Evolutionary conservation across 805 yeast species (phyloP).

Genomic region (Metschnikowia santaceciliae): DNA sequence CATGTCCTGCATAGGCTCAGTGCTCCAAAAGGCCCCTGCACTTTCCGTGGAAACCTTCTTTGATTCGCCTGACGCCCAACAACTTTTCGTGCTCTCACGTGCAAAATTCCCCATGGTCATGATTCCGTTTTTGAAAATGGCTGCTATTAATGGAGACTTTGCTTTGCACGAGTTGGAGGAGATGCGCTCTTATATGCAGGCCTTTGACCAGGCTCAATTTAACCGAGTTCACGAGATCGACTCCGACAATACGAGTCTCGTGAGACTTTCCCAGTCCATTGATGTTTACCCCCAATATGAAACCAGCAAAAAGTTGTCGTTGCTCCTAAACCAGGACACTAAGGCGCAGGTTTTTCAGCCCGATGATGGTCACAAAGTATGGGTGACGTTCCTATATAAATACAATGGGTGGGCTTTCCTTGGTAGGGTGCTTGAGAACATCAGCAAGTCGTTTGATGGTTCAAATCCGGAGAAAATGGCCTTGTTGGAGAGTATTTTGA

Average conservation of each 20-base stretch:
- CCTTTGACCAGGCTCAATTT: slow-evolving; percentile 38
- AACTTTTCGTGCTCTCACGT: slow-evolving; percentile 49
- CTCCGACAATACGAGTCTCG: slow-evolving; percentile 49
- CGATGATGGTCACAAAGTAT: slow-evolving; percentile 25
- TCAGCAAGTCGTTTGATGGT: slow-evolving; percentile 39
- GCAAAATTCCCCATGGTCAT: slow-evolving; percentile 73
- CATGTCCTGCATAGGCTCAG: slow-evolving; percentile 38
- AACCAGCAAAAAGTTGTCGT: slow-evolving; percentile 41
- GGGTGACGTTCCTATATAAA: slow-evolving; percentile 64
- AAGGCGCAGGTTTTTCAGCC: slow-evolving; percentile 67
- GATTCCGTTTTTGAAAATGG: slow-evolving; percentile 55
- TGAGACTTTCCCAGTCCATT: slow-evolving; percentile 45
- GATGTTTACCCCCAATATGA: slow-evolving; percentile 58
- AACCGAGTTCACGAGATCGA: slow-evolving; percentile 42
- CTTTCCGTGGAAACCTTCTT: slow-evolving; percentile 44
- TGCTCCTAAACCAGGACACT: slow-evolving; percentile 48
- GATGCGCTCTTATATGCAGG: slow-evolving; percentile 59
- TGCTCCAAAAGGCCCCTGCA: slow-evolving; percentile 44
- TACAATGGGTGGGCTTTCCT: slow-evolving; percentile 86
- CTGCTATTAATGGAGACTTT: slow-evolving; percentile 60
- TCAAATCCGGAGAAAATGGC: slow-evolving; percentile 37
- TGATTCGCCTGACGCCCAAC: slow-evolving; percentile 38
- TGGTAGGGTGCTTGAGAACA: slow-evolving; percentile 72
- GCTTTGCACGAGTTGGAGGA: slow-evolving; percentile 60
- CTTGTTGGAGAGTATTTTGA: slow-evolving; percentile 39